Evolutionary conservation across 148 eudicot genomes (phyloP), one percentile per base, ranked within the genome.

Genomic region (Heliosperma pusillum): DNA sequence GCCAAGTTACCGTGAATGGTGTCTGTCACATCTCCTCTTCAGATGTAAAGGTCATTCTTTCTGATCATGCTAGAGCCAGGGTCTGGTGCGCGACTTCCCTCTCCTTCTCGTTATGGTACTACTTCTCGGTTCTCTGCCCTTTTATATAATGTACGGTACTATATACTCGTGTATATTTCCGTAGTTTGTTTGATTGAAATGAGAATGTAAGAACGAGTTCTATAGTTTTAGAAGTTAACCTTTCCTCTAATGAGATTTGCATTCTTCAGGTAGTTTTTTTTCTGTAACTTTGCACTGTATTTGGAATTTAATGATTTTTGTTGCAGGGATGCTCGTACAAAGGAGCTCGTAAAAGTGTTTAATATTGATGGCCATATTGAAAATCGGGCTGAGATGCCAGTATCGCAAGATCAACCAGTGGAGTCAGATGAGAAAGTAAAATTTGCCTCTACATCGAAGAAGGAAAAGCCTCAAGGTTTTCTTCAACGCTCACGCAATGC

Each of bases 291-390:
- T 11, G 4, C 30, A 9, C 15, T 74, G 36, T 42, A 8, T 20
- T 74, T 36, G 3, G 24, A 57, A 50, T 10, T 44, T 15, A 9
- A 33, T 60, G 58, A 36, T 36, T 70, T 59, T 53, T 22, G 13
- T 8, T 80, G 71, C 80, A 95, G 99, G 99, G 99, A 96, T 87
- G 97, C 99, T 80, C 97, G 99, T 44, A 90, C 94, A 2, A 92
- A 89, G 80, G 99, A 96, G 60, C 97, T 96, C 58, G 10, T 92
- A n/a, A 96, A 89, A 82, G 99, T 96, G 27, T 92, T 82, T 66
- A 96, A 87, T 69, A 74, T 86, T 25, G 99, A 96, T 5, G 99
- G 99, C 36, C 96, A 96, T 25, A 83, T 82, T 68, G 99, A 96
- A 84, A 96, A 92, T 60, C 89, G 97, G 12, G 89, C 81, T 30